phyloP scores from a whole-genome alignment of 768 basidiomycete species.

The Boletus sensibilis region DNA sequence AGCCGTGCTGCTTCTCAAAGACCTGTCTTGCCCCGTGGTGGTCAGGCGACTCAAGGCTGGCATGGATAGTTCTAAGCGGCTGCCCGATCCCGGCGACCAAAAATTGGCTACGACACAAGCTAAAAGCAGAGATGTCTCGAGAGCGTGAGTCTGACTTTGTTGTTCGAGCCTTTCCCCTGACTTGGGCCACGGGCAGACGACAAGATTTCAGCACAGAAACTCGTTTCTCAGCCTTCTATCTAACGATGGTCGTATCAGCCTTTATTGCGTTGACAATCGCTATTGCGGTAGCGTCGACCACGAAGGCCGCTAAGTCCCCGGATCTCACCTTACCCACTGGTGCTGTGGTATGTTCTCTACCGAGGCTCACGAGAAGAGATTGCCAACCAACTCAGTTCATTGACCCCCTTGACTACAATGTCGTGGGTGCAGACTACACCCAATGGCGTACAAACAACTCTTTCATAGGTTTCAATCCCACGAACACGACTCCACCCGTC shows the following conservation, averaged over 20 bases:
- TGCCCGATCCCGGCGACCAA: background rate
- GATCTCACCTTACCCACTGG: constrained; percentile 15
- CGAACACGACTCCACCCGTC: constrained; percentile 34
- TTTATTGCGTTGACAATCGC: background rate
- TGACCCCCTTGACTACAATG: constrained; percentile 50
- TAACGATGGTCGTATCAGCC: constrained; percentile 3
- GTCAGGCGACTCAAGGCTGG: background rate
- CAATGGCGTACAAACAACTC: constrained; percentile 38
- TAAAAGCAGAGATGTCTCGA: background rate
- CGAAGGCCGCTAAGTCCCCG: background rate
- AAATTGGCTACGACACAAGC: background rate
- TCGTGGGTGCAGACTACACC: constrained; percentile 44
- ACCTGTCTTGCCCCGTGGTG: background rate
- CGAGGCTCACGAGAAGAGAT: background rate
- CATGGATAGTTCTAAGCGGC: background rate
- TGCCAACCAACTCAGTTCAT: constrained; percentile 39
- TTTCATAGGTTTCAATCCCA: constrained; percentile 55
- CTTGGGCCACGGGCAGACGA: background rate
- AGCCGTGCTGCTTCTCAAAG: background rate
- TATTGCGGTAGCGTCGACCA: background rate
- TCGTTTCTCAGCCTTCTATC: too few relatives aligned
- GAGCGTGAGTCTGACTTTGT: background rate
- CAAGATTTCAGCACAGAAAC: background rate
- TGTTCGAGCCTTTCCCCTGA: background rate
- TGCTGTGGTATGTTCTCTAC: constrained; percentile 18